These are phyloP conservation scores for Coelastrella sp. DNA, from an alignment of 139 green algal species.

Conservation along the genomic window DNA sequence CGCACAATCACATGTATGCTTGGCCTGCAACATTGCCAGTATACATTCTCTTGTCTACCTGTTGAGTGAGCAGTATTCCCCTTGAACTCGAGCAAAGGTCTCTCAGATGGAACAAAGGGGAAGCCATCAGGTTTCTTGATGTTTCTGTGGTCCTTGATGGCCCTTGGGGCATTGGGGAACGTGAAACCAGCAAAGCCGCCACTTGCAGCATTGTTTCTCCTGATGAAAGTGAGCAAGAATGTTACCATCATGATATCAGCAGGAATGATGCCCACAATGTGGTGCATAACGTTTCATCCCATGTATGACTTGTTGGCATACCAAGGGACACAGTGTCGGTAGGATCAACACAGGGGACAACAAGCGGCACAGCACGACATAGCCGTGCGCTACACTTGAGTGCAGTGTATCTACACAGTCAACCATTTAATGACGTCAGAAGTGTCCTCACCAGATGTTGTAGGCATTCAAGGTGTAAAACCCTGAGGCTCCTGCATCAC, in stretches of 20 bases:
- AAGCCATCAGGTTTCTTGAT: conserved; percentile 23
- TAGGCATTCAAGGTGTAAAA: conserved; percentile 47
- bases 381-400: too few species aligned
- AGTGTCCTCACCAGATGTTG: conserved; percentile 35
- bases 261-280: background rate
- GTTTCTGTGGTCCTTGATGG: conserved; percentile 42
- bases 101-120: conserved; percentile 29
- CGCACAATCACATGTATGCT: too few species aligned
- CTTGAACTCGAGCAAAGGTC: conserved; percentile 53
- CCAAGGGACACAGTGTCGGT: too few species aligned
- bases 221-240: background rate
- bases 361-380: too few species aligned
- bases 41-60: too few species aligned
- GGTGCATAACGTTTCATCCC: too few species aligned
- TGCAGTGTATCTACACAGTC: too few species aligned
- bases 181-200: conserved; percentile 66
- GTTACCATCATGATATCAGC: background rate
- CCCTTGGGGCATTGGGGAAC: conserved; percentile 49
- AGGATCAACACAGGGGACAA: too few species aligned
- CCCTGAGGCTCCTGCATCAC: conserved; percentile 8
- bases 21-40: too few species aligned
- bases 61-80: conserved; percentile 62
- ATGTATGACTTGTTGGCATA: too few species aligned
- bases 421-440: too few species aligned
- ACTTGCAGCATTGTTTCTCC: conserved; percentile 58